Evolutionary conservation across 2,329 filamentous ascomycete species (phyloP).

Genomic region (Coniochaeta ligniaria): DNA sequence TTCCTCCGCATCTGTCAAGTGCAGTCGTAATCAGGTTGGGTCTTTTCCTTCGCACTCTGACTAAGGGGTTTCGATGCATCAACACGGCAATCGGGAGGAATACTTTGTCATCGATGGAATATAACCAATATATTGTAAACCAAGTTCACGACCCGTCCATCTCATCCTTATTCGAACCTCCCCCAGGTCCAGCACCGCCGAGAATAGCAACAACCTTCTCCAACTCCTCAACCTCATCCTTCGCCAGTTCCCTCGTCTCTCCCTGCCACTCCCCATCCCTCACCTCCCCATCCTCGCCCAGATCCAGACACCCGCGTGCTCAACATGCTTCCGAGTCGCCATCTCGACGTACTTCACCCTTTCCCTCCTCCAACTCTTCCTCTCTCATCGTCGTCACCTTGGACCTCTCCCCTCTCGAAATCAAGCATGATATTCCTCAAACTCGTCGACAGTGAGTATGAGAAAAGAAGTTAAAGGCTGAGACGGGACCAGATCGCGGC

Average conservation of each 20-base stretch:
- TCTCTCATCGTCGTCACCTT: conserved; percentile 22
- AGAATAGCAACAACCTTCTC: conserved; percentile 43
- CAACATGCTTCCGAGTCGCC: conserved; percentile 69
- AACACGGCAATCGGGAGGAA: too few relatives aligned
- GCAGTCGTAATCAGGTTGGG: too few relatives aligned
- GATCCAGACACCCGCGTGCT: conserved; percentile 61
- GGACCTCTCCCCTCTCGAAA: conserved; percentile 30
- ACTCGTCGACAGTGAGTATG: conserved; percentile 49
- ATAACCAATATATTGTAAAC: too few relatives aligned
- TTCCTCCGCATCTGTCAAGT: too few relatives aligned
- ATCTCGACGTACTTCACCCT: conserved; percentile 77
- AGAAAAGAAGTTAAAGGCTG: too few relatives aligned
- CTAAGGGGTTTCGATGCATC: too few relatives aligned
- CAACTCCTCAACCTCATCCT: conserved; percentile 49
- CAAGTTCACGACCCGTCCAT: conserved; percentile 21
- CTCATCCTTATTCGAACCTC: conserved; percentile 9
- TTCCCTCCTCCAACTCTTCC: conserved; percentile 58
- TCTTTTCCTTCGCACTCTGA: too few relatives aligned
- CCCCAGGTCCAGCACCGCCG: conserved; percentile 5
- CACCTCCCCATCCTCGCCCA: conserved; percentile 53
- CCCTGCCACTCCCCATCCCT: conserved; percentile 59
- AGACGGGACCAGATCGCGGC: too few relatives aligned
- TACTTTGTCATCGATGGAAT: too few relatives aligned
- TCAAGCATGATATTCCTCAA: conserved; percentile 62
- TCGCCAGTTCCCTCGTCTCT: conserved; percentile 38